Percentiles rank a stretch among this genome's conserved stretches.
Conservation (phyloP, 1,284 basidiomycete species). For the Gymnopus androsaceus region DNA sequence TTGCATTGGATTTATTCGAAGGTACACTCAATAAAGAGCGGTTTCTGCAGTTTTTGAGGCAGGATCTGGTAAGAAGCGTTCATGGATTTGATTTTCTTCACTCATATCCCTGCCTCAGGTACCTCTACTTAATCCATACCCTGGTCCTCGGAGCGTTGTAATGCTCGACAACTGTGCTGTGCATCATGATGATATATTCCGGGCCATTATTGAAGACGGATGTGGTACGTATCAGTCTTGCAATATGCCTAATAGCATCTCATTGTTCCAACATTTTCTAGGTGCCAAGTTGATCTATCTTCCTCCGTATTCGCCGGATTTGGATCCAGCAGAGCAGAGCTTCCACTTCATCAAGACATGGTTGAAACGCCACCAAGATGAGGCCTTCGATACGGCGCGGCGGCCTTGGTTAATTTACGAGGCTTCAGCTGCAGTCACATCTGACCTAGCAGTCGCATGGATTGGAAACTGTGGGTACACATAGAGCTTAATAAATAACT, state of each 20-base stretch:
- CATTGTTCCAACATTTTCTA: too few relatives aligned
- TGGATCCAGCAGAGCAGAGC: not conserved
- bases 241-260: not conserved
- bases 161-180: not conserved
- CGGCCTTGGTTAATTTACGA: not conserved
- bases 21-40: too few relatives aligned
- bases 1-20: too few relatives aligned
- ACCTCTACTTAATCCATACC: too few relatives aligned
- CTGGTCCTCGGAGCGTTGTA: constrained; percentile 3
- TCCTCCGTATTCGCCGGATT: constrained; percentile 3
- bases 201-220: not conserved
- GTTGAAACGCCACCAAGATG: not conserved
- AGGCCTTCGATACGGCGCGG: not conserved
- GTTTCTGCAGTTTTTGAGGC: too few relatives aligned
- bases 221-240: not conserved
- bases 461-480: constrained; percentile 1
- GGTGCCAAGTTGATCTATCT: constrained; percentile 1
- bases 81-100: too few relatives aligned
- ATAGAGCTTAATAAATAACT: not conserved
- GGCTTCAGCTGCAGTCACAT: not conserved
- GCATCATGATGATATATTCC: constrained; percentile 2
- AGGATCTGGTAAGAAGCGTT: too few relatives aligned
- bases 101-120: too few relatives aligned
- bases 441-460: not conserved
- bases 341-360: not conserved